phyloP scores from a whole-genome alignment of 306 rosid genomes.

The Trifolium fragiferum region DNA sequence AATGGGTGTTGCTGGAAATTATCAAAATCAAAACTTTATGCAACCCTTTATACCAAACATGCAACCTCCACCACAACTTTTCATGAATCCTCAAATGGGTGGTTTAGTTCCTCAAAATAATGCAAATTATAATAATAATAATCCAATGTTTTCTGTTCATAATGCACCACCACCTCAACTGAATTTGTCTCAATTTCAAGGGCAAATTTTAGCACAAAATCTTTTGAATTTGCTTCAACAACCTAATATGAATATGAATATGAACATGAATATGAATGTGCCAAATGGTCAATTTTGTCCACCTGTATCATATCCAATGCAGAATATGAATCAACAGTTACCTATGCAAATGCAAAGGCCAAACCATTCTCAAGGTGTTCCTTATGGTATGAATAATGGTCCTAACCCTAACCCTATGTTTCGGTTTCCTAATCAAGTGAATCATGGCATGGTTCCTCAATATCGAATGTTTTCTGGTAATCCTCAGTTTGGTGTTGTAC shows the following conservation, averaged over 20 bases:
- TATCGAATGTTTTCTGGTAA: slow-evolving; percentile 47
- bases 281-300: slow-evolving; percentile 68
- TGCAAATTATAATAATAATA: slow-evolving; percentile 51
- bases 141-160: slow-evolving; percentile 50
- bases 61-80: slow-evolving; percentile 37
- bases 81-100: slow-evolving; percentile 43
- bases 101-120: slow-evolving; percentile 51
- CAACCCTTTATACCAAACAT: slow-evolving; percentile 47
- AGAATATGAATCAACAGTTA: slow-evolving; percentile 69
- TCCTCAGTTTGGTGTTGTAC: slow-evolving; percentile 53
- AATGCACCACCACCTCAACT: slow-evolving; percentile 57
- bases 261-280: slow-evolving; percentile 52
- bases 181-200: slow-evolving; percentile 56
- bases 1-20: slow-evolving; percentile 42
- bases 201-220: slow-evolving; percentile 59
- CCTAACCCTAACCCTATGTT: slow-evolving; percentile 45
- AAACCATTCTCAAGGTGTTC: slow-evolving; percentile 60
- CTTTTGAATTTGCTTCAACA: slow-evolving; percentile 62
- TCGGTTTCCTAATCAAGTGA: slow-evolving; percentile 61
- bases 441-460: slow-evolving; percentile 55
- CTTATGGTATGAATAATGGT: slow-evolving; percentile 46
- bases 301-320: slow-evolving; percentile 54
- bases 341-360: slow-evolving; percentile 54
- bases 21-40: slow-evolving; percentile 46
- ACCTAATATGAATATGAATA: slow-evolving; percentile 54